These are phyloP conservation scores for Rhodamnia argentea DNA, from an alignment of 345 rosid species.

Conservation along the genomic window DNA sequence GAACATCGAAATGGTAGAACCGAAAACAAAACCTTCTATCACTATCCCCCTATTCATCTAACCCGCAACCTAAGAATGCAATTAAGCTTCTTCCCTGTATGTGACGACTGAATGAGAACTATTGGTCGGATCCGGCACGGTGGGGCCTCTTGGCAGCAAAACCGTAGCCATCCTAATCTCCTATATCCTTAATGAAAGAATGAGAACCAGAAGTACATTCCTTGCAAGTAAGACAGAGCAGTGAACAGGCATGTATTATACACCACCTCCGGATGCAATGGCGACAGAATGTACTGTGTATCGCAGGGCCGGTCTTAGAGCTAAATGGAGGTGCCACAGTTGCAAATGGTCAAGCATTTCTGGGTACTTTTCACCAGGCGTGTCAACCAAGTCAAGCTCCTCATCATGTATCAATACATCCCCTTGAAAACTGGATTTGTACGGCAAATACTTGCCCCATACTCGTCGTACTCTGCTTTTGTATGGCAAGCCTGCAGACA, in stretches of 20 bases:
- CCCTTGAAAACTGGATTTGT: slow-evolving; percentile 99
- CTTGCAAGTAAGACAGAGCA: neutral
- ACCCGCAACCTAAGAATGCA: neutral
- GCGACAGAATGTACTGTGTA: neutral
- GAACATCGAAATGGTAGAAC: neutral
- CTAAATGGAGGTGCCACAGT: neutral
- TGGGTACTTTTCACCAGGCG: neutral
- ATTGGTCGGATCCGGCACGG: neutral
- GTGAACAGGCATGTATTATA: neutral
- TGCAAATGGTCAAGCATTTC: neutral
- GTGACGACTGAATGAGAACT: neutral
- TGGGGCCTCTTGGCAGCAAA: neutral
- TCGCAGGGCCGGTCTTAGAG: neutral
- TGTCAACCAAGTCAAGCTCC: neutral
- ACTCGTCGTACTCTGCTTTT: slow-evolving; percentile 93
- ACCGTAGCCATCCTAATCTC: neutral
- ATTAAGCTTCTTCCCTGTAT: neutral
- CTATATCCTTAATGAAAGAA: slow-evolving; percentile 3
- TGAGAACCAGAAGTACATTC: neutral
- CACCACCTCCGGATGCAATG: neutral
- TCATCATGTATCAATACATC: slow-evolving; percentile 48
- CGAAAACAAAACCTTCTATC: neutral
- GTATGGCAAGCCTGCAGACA: slow-evolving; percentile 84
- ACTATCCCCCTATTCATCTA: neutral
- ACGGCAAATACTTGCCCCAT: slow-evolving; percentile 98